A percentile compares a stretch with the other conserved stretches of the same genome.
These are phyloP conservation scores for Ganoderma boninense DNA, from an alignment of 1,284 basidiomycete genomes.

Conservation along the genomic window DNA sequence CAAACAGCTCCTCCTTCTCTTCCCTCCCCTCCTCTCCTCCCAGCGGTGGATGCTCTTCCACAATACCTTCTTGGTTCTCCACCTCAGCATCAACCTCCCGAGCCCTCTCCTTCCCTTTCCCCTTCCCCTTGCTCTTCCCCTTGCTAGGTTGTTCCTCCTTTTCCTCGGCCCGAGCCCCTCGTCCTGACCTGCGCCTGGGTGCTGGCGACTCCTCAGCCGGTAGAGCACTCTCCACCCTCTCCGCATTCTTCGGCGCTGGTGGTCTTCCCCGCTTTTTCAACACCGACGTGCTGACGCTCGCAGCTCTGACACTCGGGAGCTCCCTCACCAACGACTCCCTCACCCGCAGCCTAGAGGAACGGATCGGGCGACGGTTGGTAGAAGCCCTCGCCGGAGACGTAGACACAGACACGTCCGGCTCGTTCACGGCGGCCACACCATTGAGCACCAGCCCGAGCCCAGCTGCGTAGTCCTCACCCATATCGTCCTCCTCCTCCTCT, in stretches of 20 bases:
- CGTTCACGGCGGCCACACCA: constrained; percentile 12
- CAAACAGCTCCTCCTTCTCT: neutral
- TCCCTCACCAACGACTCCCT: neutral
- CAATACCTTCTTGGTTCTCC: neutral
- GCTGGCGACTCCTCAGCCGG: neutral
- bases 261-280: constrained; percentile 21
- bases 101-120: neutral
- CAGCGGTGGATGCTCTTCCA: neutral
- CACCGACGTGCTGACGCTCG: neutral
- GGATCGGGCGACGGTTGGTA: neutral
- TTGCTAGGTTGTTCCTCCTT: neutral
- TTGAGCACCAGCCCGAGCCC: constrained; percentile 15
- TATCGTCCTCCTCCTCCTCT: neutral
- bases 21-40: neutral
- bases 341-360: neutral
- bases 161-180: neutral
- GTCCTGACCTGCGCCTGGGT: neutral
- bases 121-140: neutral
- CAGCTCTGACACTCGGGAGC: neutral
- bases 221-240: neutral
- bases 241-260: constrained; percentile 8
- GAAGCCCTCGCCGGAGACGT: neutral
- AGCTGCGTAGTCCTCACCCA: constrained; percentile 16
- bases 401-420: constrained; percentile 2
- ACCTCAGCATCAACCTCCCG: neutral